phyloP scores from a whole-genome alignment of 2,329 filamentous ascomycete genomes.

The Scorias spongiosa region DNA sequence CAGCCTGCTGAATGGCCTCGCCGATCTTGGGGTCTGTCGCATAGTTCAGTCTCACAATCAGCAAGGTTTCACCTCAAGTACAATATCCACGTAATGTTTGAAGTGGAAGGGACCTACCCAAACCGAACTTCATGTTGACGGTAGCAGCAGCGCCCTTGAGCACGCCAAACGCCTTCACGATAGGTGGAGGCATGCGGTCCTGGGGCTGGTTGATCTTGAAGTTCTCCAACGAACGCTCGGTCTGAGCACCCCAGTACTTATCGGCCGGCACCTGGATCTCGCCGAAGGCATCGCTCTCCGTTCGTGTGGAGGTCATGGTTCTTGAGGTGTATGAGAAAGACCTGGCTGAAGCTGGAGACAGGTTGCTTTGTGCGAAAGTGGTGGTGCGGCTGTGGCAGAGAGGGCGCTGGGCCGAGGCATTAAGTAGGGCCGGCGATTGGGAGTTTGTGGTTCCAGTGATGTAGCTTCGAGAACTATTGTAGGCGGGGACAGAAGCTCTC shows the following conservation, averaged over 20 bases:
- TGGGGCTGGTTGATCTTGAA: constrained; percentile 99
- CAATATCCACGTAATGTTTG: constrained; percentile 1
- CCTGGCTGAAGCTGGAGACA: constrained; percentile 3
- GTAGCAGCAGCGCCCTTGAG: constrained; percentile 91
- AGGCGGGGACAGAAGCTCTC: background rate
- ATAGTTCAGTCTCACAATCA: too few species aligned
- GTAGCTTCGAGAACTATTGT: background rate
- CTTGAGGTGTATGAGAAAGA: constrained; percentile 18
- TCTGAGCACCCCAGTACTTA: constrained; percentile 98
- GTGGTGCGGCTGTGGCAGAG: background rate
- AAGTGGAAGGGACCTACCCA: constrained; percentile 41
- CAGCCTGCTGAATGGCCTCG: constrained; percentile 86
- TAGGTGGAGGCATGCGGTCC: constrained; percentile 90
- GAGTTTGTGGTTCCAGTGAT: background rate
- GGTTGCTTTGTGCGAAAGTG: background rate
- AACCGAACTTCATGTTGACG: constrained; percentile 88
- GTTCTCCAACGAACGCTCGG: constrained; percentile 88
- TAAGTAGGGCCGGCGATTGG: background rate
- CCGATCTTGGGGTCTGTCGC: constrained; percentile 61
- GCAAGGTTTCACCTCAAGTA: background rate
- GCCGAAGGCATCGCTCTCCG: constrained; percentile 95
- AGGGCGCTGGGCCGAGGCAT: background rate
- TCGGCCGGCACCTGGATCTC: constrained; percentile 81
- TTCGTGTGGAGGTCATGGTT: constrained; percentile 42
- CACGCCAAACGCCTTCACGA: constrained; percentile 88